phyloP scores from a whole-genome alignment of 805 yeast genomes.

The Cyberlindnera samutprakarnensis region DNA sequence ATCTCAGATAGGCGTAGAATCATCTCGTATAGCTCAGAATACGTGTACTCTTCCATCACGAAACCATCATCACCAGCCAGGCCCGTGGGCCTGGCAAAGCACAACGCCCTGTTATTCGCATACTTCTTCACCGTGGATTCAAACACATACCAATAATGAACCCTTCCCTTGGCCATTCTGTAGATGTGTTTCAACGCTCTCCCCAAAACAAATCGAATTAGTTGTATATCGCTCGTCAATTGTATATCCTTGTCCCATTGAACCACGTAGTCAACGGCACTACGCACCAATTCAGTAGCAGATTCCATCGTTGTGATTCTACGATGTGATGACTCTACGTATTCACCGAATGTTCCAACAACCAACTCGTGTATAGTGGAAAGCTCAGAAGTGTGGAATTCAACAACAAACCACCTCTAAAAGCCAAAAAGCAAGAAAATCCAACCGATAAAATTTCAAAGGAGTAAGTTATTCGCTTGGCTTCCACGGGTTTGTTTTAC shows the following conservation, averaged over 20 bases:
- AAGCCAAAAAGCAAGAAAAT: no score
- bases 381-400: no score
- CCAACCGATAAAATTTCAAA: no score
- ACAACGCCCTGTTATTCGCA: conserved; percentile 51
- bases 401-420: no score
- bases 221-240: conserved; percentile 8
- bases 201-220: conserved; percentile 16
- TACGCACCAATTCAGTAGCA: no score
- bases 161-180: conserved; percentile 5
- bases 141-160: conserved; percentile 62
- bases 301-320: no score
- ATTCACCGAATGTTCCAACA: no score
- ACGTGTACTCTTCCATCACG: conserved; percentile 56
- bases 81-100: conserved; percentile 39
- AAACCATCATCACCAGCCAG: conserved; percentile 46
- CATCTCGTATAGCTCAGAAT: conserved; percentile 57
- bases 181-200: conserved; percentile 12
- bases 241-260: conserved; percentile 5
- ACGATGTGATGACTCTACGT: no score
- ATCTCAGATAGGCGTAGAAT: conserved; percentile 61
- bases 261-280: no score
- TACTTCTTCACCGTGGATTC: conserved; percentile 44
- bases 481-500: no score
- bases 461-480: no score
- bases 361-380: no score